These are phyloP conservation scores for Globisporangium camurandrum DNA, from an alignment of 352 stramenopile genomes.

Conservation along the genomic window DNA sequence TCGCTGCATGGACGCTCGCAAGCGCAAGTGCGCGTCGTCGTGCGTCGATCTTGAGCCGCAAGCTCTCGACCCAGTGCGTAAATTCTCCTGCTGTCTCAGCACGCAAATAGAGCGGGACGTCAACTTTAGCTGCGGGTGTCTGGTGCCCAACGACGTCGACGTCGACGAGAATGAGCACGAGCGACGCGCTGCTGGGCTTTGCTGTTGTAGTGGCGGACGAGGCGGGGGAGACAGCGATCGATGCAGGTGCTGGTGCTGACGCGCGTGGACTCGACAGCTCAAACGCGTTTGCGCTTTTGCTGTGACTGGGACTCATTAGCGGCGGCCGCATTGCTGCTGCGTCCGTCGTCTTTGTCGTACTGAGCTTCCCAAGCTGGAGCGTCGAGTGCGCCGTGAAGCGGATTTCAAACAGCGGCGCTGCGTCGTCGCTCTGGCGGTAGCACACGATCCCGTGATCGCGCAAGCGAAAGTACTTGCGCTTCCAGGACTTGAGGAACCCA, in stretches of 20 bases:
- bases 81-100: constrained; percentile 34
- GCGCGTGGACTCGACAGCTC: too few species aligned
- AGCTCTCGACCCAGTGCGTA: constrained; percentile 38
- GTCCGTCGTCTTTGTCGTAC: too few species aligned
- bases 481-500: constrained; percentile 62
- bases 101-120: constrained; percentile 44
- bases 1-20: constrained; percentile 6
- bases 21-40: constrained; percentile 26
- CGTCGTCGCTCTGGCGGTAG: constrained; percentile 40
- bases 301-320: background rate
- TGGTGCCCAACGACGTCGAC: constrained; percentile 33
- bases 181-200: constrained; percentile 12
- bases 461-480: constrained; percentile 65
- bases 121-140: constrained; percentile 27
- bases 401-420: constrained; percentile 51
- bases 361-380: constrained; percentile 20
- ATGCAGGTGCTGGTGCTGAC: too few species aligned
- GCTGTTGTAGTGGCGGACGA: background rate
- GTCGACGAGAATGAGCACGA: constrained; percentile 40
- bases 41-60: constrained; percentile 44
- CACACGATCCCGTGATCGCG: constrained; percentile 58
- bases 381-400: constrained; percentile 41
- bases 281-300: background rate
- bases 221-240: too few species aligned
- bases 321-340: too few species aligned